Evolutionary conservation across 768 basidiomycete genomes (phyloP), one percentile per base, ranked within the genome.

Genomic region (Boletus edulis): DNA sequence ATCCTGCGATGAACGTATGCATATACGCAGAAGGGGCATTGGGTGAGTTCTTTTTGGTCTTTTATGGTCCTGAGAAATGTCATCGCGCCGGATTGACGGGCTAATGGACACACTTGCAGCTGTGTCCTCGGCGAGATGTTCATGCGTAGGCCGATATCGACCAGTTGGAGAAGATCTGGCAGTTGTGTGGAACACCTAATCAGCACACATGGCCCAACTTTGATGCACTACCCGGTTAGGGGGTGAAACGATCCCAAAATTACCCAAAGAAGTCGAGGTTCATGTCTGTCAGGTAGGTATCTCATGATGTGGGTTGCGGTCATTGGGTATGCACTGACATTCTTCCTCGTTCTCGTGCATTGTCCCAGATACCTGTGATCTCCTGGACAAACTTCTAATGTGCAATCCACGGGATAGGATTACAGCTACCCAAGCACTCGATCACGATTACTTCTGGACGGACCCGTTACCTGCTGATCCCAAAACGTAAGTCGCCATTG

Each of bases 81-180:
- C 40, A 29, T 38, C 38, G n/a, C 10, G 11, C 14, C 10, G 47
- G 35, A 34, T 24, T 31, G 42, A 11, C 34, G 42, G 27, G 24
- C 47, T 55, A 31, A 59, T 61, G 20, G 50, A 18, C 29, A 14
- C 24, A 14, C 42, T 11, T 40, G 6, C 57, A 95, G 93, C 8
- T 97, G 96, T 70, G 91, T 98, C 29, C 76, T 98, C n/a, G 96
- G 89, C 31, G 97, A 99, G 72, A 98, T 98, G 93, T 96, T 92
- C 70, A 79, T 81, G 53, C 83, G 88, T 42, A 78, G 82, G 51
- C 95, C 96, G 0, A 99, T 62, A 73, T 94, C n/a, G 91, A 95
- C 69, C 97, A 98, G 66, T 73, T 97, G 11, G 85, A 89, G 62
- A 86, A 85, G 72, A 98, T 99, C 51, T 96, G 90, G 81, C 75